Conservation (phyloP, 768 basidiomycete species). For the Baorangia bicolor region DNA sequence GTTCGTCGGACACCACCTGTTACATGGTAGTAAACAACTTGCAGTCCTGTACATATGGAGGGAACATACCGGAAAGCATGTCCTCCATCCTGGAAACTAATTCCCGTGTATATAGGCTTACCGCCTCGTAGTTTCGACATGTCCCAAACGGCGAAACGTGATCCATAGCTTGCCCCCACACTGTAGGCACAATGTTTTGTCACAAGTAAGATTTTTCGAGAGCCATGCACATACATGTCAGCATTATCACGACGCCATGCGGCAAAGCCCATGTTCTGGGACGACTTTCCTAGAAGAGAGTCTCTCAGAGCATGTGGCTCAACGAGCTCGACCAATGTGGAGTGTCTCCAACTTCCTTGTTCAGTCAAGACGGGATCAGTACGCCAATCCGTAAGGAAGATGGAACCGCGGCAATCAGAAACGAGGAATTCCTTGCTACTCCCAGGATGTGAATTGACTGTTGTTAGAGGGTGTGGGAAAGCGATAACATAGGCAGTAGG, state of each 20-base stretch:
- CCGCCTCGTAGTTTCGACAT: conserved; percentile 70
- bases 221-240: conserved; percentile 60
- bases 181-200: conserved; percentile 35
- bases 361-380: conserved; percentile 58
- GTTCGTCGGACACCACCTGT: conserved; percentile 76
- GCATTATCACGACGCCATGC: conserved; percentile 70
- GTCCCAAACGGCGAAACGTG: conserved; percentile 78
- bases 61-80: conserved; percentile 58
- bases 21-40: not conserved
- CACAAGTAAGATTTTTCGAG: not conserved
- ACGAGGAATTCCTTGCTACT: conserved; percentile 80
- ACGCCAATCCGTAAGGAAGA: conserved; percentile 83
- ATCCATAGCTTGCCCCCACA: conserved; percentile 72
- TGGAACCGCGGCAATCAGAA: conserved; percentile 68
- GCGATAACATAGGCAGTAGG: conserved; percentile 77
- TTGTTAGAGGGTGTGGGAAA: conserved; percentile 69
- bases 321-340: conserved; percentile 66
- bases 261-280: conserved; percentile 54
- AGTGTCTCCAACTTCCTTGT: conserved; percentile 57
- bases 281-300: conserved; percentile 44
- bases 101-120: conserved; percentile 61
- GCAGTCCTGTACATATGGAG: not conserved
- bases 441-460: conserved; percentile 67
- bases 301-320: conserved; percentile 66
- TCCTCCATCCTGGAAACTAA: conserved; percentile 65